Base-by-base conservation (phyloP, 2,329 filamentous ascomycete genomes). In the Botryosphaeria dothidea region DNA sequence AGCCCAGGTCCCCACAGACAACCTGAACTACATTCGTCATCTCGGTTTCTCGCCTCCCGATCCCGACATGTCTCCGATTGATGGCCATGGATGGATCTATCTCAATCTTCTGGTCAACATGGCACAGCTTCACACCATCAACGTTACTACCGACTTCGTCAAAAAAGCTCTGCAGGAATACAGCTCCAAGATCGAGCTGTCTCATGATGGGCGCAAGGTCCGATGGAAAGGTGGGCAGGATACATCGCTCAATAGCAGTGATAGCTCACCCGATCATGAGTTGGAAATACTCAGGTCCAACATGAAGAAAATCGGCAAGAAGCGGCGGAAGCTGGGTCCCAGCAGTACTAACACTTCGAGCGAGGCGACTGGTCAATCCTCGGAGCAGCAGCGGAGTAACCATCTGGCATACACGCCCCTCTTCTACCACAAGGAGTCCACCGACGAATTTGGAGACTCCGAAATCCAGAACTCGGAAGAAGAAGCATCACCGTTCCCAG, bases 121-220 rank as follows among this genome's bases (percentile, higher is more conserved):
- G 81, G 92, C 92, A 0, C 92, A 96, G 76, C 80, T 96, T 19
- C 92, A 96, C 71, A 94, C 93, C 0, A 84, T 95, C 69, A 93
- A 92, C 66, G 92, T 96, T 1, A 93, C 92, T 0, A 84, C 89
- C 0, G 87, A 90, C 29, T 94, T 94, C 70, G 88, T 95, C 43
- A 88, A 90, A 65, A 85, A 86, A 38, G 90, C 92, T 0, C 83
- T 96, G 1, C 80, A 82, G 0, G 87, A 90, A 57, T 85, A 88
- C 68, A 94, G 91, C 70, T 84, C 85, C 21, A 91, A 90, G 70
- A 88, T 96, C 60, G 91, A 96, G 73, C 74, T 96, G 0, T 94
- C 92, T 0, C 81, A 82, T 0, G 92, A 95, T 70, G 91, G 92
- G 0, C 86, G 88, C 58, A 93, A 92, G 74, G 86, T 96, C 29